phyloP scores from a whole-genome alignment of 108 stramenopile species.

The Nitzschia sp. region DNA sequence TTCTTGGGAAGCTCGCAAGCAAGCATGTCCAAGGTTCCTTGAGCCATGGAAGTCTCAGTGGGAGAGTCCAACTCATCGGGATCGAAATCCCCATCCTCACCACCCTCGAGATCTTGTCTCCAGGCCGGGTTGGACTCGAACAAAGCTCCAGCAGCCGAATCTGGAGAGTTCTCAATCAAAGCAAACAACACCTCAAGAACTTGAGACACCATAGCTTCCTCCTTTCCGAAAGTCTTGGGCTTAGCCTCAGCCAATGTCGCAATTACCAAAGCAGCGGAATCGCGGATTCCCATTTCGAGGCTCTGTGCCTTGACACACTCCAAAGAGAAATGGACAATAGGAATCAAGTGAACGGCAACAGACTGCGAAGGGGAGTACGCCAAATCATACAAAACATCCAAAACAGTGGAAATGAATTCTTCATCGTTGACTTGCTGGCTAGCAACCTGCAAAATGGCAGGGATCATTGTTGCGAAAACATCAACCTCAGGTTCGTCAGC shows the following conservation, averaged over 20 bases:
- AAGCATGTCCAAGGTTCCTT: slow-evolving; percentile 92
- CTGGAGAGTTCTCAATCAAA: slow-evolving; percentile 85
- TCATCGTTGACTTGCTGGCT: slow-evolving; percentile 69
- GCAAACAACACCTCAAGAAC: slow-evolving; percentile 82
- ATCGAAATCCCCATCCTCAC: slow-evolving; percentile 74
- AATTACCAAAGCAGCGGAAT: slow-evolving; percentile 88
- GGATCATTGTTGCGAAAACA: slow-evolving; percentile 70
- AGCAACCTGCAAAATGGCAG: slow-evolving; percentile 77
- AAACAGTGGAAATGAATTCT: slow-evolving; percentile 70
- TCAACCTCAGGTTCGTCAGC: slow-evolving; percentile 76
- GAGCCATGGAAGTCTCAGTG: slow-evolving; percentile 92
- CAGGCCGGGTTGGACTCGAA: slow-evolving; percentile 89
- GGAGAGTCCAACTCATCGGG: slow-evolving; percentile 77
- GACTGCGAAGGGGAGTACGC: slow-evolving; percentile 62
- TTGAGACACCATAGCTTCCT: slow-evolving; percentile 55
- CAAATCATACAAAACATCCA: slow-evolving; percentile 90
- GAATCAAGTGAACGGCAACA: slow-evolving; percentile 53
- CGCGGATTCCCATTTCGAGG: slow-evolving; percentile 82
- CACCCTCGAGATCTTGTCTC: slow-evolving; percentile 76
- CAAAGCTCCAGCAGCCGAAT: slow-evolving; percentile 90
- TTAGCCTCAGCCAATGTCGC: slow-evolving; percentile 90
- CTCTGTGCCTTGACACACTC: slow-evolving; percentile 54
- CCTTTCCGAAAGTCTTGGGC: slow-evolving; percentile 90
- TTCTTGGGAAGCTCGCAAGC: slow-evolving; percentile 95
- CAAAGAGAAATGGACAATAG: slow-evolving; percentile 69